Evolutionary conservation across 2,329 filamentous ascomycete genomes (phyloP), one percentile per base, ranked within the genome.

Genomic region (Colletotrichum phormii): DNA sequence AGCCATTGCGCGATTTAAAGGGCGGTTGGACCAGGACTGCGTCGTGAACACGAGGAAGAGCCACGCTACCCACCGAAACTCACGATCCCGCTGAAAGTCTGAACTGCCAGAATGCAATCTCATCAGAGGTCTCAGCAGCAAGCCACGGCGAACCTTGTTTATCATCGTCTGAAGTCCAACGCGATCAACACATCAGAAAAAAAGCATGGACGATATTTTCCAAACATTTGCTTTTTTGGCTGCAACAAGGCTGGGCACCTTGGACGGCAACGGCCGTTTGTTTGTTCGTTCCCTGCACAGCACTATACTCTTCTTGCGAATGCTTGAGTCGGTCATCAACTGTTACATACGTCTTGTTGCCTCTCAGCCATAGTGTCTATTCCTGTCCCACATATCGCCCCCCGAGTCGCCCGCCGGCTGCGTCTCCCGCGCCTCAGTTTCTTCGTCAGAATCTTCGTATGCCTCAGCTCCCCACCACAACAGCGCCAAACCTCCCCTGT

Each of bases 301-400:
- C 46, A 35, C 61, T 53, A 26, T 26, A 49, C 37, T 7, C 15
- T 42, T 15, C 5, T 18, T 18, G 13, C 42, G 18, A 3, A 49
- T 49, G 18, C 42, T 29, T 18, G 59, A 18, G 49, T 64, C 46
- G 29, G 61, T 49, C 61, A 37, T 37, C 33, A 55, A 26, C 53
- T 12, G 26, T 22, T 33, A 42, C 51, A 33, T 64, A 29, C 33
- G 55, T 57, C 63, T 60, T 49, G 46, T 64, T 33, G 35, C 22
- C 35, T 55, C 46, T 71, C 67, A 58, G 71, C 66, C 71, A 71
- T 60, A 65, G 22, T 61, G 64, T 57, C 66, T 64, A 71, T 72
- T 51, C 60, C 13, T 58, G 59, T 61, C 67, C 70, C 58, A 37
- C 18, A 18, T 8, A 31, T 64, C 42, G 26, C 31, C 46, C 63